Percentiles rank a stretch among this genome's conserved stretches.
Evolutionary conservation across 805 yeast genomes (phyloP).

Genomic region (Priceomyces castillae): DNA sequence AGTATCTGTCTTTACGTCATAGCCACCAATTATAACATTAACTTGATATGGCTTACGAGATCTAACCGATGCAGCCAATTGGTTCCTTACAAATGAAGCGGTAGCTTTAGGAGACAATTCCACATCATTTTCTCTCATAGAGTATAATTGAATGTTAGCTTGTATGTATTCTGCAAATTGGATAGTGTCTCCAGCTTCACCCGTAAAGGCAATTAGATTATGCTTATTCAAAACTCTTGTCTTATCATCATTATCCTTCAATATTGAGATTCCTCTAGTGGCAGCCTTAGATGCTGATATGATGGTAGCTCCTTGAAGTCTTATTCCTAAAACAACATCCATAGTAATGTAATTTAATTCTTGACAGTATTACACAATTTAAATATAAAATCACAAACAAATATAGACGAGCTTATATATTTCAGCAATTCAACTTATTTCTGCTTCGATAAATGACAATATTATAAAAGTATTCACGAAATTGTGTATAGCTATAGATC

Average conservation of each 20-base stretch:
- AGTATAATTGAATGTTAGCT: conserved; percentile 85
- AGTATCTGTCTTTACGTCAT: conserved; percentile 52
- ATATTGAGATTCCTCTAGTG: conserved; percentile 57
- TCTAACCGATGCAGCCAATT: conserved; percentile 83
- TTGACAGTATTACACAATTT: not conserved
- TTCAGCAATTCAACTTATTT: not conserved
- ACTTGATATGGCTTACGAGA: conserved; percentile 93
- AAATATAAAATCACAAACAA: not conserved
- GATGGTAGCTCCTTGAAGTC: conserved; percentile 74
- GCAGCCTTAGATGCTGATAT: conserved; percentile 94
- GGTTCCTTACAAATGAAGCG: conserved; percentile 83
- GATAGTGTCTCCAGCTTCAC: conserved; percentile 95
- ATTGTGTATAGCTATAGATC: not conserved
- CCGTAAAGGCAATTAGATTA: conserved; percentile 83
- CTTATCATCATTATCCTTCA: conserved; percentile 43
- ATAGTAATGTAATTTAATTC: conserved; percentile 33
- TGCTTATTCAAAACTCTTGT: conserved; percentile 66
- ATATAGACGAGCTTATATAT: not conserved
- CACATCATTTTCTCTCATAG: conserved; percentile 73
- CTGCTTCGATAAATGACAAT: too few species aligned
- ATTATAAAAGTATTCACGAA: not conserved
- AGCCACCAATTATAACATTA: conserved; percentile 85
- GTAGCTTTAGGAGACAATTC: conserved; percentile 85
- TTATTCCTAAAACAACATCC: conserved; percentile 91
- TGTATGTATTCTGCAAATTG: conserved; percentile 93